Evolutionary conservation across 2,329 filamentous ascomycete genomes (phyloP), one percentile per base, ranked within the genome.

Genomic region (Colletotrichum magnum): DNA sequence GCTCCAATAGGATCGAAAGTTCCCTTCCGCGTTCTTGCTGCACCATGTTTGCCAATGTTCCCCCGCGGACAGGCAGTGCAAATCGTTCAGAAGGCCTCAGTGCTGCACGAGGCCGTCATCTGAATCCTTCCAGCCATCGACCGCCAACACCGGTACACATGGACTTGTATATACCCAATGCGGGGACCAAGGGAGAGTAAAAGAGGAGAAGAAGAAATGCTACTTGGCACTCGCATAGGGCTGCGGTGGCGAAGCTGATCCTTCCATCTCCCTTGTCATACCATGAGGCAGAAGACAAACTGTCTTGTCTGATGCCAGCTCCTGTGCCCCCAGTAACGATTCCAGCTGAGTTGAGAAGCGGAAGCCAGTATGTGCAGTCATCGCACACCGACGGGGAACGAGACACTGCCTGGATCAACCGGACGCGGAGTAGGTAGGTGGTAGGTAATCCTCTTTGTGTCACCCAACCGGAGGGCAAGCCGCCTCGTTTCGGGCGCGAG

Each of bases 231-330:
- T 50, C 12, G 10, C 9, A n/a, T 58, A 59, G 32, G 54, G 28
- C 61, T 50, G 54, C 24, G 50, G 61, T 65, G 61, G 66, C 66
- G 61, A 45, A 65, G 54, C 21, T 32, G 54, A 56, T 51, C 61
- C 54, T 59, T 21, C 26, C 24, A 43, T 28, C n/a, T 65, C 61
- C 66, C 54, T 68, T 60, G 41, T 18, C 32, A 32, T 48, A 58
- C 60, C 28, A 32, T 45, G 16, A 21, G 28, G 16, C 26, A 36
- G 32, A 9, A n/a, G 12, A 21, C 13, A 18, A 12, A 15, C 3
- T 39, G 51, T 9, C 43, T 41, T 36, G 26, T 36, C 48, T 58
- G 53, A 41, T 13, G 16, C 16, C 21, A 32, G 39, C 28, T 26
- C 28, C 21, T 21, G 24, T n/a, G 21, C n/a, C 28, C 32, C 32